A percentile compares a stretch with the other conserved stretches of the same genome.
Evolutionary conservation across 2,329 filamentous ascomycete genomes (phyloP).

Genomic region (Paraphaeosphaeria sporulosa): DNA sequence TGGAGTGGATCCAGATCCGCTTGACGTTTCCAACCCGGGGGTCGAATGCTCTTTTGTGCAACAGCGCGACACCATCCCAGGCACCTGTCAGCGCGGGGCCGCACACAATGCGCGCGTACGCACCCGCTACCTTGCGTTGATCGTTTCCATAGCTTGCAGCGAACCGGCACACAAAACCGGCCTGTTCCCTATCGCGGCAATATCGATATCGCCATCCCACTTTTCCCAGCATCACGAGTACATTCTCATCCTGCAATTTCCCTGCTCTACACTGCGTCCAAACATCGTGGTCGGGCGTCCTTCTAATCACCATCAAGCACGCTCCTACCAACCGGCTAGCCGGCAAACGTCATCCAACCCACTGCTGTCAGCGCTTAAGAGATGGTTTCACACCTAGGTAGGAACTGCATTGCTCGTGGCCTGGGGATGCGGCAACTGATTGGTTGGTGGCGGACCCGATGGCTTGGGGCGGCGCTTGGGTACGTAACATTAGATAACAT

Average conservation of each 20-base stretch:
- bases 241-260: conserved; percentile 7
- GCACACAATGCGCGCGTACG: conserved; percentile 5
- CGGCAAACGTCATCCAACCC: conserved; percentile 4
- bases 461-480: too few relatives aligned
- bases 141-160: background rate
- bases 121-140: conserved; percentile 2
- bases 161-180: conserved; percentile 8
- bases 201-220: conserved; percentile 6
- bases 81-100: conserved; percentile 2
- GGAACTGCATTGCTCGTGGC: background rate
- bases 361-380: background rate
- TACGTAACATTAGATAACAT: too few relatives aligned
- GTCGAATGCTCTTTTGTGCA: conserved; percentile 8
- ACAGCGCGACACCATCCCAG: conserved; percentile 1
- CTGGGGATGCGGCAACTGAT: too few relatives aligned
- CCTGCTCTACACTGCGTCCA: conserved; percentile 3
- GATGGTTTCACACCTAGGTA: conserved; percentile 4
- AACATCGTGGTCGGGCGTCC: background rate
- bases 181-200: conserved; percentile 5
- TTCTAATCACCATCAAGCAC: conserved; percentile 7
- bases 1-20: conserved; percentile 17
- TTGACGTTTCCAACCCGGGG: conserved; percentile 7
- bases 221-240: conserved; percentile 7
- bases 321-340: background rate
- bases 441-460: too few relatives aligned